These are phyloP conservation scores for Solanum medicagineum DNA, from an alignment of 257 asterid species.

Conservation along the genomic window DNA sequence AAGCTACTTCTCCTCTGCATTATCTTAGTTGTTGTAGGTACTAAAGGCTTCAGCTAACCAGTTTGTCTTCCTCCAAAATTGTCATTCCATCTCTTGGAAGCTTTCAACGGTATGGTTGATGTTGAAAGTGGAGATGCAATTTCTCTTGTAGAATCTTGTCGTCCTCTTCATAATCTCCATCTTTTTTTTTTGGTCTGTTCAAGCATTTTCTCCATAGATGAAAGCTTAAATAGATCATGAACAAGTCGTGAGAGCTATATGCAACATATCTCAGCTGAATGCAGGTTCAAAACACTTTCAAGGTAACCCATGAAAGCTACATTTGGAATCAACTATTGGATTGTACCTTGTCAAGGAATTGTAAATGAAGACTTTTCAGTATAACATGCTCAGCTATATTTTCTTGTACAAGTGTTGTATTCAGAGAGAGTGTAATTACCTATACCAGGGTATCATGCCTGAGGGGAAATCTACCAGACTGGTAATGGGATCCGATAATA, in stretches of 20 bases:
- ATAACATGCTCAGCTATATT: neutral
- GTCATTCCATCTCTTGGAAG: slow-evolving; percentile 91
- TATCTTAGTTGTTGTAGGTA: slow-evolving; percentile 80
- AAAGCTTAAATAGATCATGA: slow-evolving; percentile 48
- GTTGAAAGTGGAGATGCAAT: slow-evolving; percentile 85
- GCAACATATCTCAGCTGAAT: slow-evolving; percentile 47
- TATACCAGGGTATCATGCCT: slow-evolving; percentile 73
- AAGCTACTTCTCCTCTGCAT: slow-evolving; percentile 19
- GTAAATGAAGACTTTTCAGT: neutral
- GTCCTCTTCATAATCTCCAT: slow-evolving; percentile 67
- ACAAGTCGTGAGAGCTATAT: slow-evolving; percentile 21
- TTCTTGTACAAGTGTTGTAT: neutral
- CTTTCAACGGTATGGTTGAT: slow-evolving; percentile 74
- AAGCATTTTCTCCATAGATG: slow-evolving; percentile 51
- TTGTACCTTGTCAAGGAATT: slow-evolving; percentile 40
- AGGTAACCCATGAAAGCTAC: slow-evolving; percentile 78
- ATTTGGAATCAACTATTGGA: slow-evolving; percentile 75
- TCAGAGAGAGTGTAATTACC: slow-evolving; percentile 17
- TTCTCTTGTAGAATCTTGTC: slow-evolving; percentile 70
- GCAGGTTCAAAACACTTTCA: slow-evolving; percentile 84
- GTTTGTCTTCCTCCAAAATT: neutral
- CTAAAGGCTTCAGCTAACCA: slow-evolving; percentile 67
- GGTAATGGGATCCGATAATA: slow-evolving; percentile 69
- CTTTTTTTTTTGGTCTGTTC: slow-evolving; percentile 40
- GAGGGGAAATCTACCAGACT: slow-evolving; percentile 51